These are phyloP conservation scores for Diatrype stigma DNA, from an alignment of 2,329 filamentous ascomycete genomes.

Conservation along the genomic window DNA sequence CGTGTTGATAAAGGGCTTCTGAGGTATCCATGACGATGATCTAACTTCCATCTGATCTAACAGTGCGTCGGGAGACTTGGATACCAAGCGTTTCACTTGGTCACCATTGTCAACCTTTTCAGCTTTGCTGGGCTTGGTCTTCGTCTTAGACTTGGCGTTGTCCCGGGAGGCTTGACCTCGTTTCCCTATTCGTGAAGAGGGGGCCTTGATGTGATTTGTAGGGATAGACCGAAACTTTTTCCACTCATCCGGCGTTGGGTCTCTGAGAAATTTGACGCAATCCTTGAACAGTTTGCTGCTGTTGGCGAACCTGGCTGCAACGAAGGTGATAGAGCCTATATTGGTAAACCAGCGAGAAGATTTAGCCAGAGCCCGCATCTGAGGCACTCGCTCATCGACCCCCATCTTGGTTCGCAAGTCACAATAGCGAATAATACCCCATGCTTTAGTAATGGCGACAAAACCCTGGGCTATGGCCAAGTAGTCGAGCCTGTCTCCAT, in stretches of 20 bases:
- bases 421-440: conserved; percentile 53
- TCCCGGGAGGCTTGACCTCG: conserved; percentile 24
- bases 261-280: conserved; percentile 55
- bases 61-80: background rate
- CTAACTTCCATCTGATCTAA: conserved; percentile 12
- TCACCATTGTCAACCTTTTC: background rate
- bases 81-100: conserved; percentile 3
- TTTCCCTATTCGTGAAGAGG: conserved; percentile 24
- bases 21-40: conserved; percentile 25
- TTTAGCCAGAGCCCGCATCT: conserved; percentile 58
- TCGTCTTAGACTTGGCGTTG: background rate
- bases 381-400: conserved; percentile 49
- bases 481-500: conserved; percentile 54
- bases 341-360: conserved; percentile 55
- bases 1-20: conserved; percentile 29
- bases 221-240: conserved; percentile 49
- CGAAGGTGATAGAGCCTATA: conserved; percentile 52
- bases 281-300: conserved; percentile 53
- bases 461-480: conserved; percentile 53
- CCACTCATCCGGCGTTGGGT: conserved; percentile 55
- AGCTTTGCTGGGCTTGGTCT: conserved; percentile 2
- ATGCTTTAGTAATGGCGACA: conserved; percentile 53
- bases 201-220: conserved; percentile 29
- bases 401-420: conserved; percentile 57
- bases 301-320: conserved; percentile 50